Conservation (phyloP, 1,284 basidiomycete genomes). For the Leccinum pachyderme region DNA sequence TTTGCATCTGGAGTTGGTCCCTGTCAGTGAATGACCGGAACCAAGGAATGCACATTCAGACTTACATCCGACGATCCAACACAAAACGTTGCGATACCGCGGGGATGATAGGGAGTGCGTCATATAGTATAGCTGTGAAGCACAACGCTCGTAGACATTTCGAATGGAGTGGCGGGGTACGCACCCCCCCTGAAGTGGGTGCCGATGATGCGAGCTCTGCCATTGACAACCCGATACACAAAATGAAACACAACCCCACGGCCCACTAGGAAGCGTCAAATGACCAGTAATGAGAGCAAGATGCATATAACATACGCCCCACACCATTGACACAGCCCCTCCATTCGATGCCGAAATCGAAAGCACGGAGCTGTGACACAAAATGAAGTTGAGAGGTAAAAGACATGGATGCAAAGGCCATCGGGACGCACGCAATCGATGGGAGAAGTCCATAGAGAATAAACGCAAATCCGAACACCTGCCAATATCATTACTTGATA, state of each 20-base stretch:
- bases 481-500: background rate
- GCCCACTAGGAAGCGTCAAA: background rate
- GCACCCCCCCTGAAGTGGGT: background rate
- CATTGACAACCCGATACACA: background rate
- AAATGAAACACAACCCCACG: background rate
- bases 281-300: background rate
- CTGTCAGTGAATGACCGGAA: background rate
- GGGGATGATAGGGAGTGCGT: conserved; percentile 37
- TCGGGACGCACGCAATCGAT: conserved; percentile 36
- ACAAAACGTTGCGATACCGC: conserved; percentile 34
- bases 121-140: conserved; percentile 37
- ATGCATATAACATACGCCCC: background rate
- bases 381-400: background rate
- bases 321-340: background rate
- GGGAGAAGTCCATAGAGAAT: conserved; percentile 42
- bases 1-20: conserved; percentile 32
- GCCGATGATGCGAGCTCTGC: background rate
- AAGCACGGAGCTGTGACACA: background rate
- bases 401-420: background rate
- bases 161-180: background rate
- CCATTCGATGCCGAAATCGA: background rate
- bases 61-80: conserved; percentile 44
- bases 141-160: background rate
- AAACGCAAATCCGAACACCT: conserved; percentile 38
- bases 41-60: background rate